Conservation (phyloP, 345 rosid species). For the Camelina laxa region DNA sequence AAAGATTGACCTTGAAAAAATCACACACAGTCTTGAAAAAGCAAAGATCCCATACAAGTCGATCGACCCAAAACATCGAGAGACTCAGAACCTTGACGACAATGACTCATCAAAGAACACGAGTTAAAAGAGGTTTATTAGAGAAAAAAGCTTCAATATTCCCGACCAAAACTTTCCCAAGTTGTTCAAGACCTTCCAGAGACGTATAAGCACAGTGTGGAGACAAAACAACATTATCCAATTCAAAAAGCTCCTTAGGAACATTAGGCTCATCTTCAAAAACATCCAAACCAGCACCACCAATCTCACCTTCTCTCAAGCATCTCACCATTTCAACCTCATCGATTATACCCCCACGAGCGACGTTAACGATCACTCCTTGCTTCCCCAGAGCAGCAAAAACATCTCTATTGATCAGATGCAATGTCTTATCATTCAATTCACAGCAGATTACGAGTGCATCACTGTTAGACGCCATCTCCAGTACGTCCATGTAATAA, state of each 20-base stretch:
- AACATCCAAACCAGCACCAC: conserved; percentile 21
- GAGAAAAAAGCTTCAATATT: conserved; percentile 6
- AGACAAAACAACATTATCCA: conserved; percentile 11
- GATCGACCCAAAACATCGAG: no score
- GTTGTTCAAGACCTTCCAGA: not conserved
- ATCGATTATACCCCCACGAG: conserved; percentile 12
- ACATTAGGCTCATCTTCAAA: conserved; percentile 10
- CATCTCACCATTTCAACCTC: conserved; percentile 1
- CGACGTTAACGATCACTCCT: not conserved
- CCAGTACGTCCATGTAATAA: not conserved
- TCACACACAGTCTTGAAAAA: no score
- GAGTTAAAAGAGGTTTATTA: conserved; percentile 1
- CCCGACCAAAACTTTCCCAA: not conserved
- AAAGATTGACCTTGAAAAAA: no score
- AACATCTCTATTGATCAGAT: not conserved
- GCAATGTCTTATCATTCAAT: not conserved
- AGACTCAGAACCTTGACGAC: not conserved
- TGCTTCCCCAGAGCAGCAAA: not conserved
- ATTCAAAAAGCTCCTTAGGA: not conserved
- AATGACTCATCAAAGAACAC: not conserved
- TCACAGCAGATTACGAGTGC: not conserved
- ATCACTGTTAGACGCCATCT: conserved; percentile 1
- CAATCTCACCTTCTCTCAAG: conserved; percentile 11
- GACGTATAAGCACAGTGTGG: not conserved
- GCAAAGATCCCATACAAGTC: no score